Conservation (phyloP, 2,329 filamentous ascomycete genomes). For the Teratosphaeria destructans region DNA sequence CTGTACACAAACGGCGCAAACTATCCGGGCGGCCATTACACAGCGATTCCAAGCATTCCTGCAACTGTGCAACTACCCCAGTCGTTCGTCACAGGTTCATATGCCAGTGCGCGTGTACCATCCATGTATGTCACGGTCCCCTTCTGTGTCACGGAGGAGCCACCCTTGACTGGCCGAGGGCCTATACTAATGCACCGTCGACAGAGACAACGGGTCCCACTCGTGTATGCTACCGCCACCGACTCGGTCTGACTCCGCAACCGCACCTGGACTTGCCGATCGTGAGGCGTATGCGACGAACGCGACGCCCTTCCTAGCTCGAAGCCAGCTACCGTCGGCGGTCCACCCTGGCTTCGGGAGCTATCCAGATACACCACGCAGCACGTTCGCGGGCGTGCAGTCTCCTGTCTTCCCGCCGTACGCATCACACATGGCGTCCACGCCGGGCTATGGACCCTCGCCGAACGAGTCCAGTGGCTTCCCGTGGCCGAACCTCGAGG, state of each 20-base stretch:
- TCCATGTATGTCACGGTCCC: conserved; percentile 33
- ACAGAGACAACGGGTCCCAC: conserved; percentile 19
- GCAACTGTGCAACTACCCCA: conserved; percentile 26
- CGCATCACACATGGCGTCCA: conserved; percentile 18
- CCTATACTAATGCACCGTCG: conserved; percentile 16
- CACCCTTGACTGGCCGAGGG: neutral
- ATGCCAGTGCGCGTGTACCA: conserved; percentile 29
- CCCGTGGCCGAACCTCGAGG: conserved; percentile 37
- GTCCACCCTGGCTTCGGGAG: conserved; percentile 17
- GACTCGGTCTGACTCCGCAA: conserved; percentile 15
- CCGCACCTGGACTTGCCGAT: conserved; percentile 17
- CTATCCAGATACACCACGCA: conserved; percentile 24
- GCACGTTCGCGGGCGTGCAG: conserved; percentile 9
- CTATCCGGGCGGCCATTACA: conserved; percentile 28
- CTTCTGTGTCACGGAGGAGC: neutral
- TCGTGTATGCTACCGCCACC: conserved; percentile 21
- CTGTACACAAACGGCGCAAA: conserved; percentile 25
- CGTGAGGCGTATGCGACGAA: conserved; percentile 17
- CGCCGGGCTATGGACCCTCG: conserved; percentile 13
- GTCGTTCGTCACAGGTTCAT: conserved; percentile 30
- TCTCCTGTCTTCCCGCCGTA: conserved; percentile 12
- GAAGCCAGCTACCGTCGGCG: conserved; percentile 18
- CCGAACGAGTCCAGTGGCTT: conserved; percentile 28
- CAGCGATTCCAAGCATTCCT: conserved; percentile 23
- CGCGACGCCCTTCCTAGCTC: conserved; percentile 17